Percentiles rank a stretch among this genome's conserved stretches.
phyloP scores from a whole-genome alignment of 495 filamentous ascomycete genomes.

The Daldinia grandis region DNA sequence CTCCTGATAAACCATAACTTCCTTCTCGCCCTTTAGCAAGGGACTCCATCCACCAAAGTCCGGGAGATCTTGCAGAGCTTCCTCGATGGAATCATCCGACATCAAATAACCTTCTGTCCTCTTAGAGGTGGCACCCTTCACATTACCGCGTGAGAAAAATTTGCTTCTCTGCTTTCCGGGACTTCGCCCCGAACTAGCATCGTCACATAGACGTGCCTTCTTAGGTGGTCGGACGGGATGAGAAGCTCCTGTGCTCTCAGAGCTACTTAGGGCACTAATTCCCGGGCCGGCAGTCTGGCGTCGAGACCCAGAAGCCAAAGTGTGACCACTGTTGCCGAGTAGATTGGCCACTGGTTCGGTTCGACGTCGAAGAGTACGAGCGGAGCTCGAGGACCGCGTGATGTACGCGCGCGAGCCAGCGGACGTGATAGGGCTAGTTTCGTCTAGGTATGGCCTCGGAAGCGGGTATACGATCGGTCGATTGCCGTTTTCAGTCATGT shows the following conservation, averaged over 20 bases:
- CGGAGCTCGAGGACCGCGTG: conserved; percentile 20
- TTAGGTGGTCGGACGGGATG: conserved; percentile 51
- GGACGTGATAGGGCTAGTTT: conserved; percentile 13
- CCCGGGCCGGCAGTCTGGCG: conserved; percentile 46
- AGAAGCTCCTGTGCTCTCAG: conserved; percentile 15
- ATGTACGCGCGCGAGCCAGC: conserved; percentile 33
- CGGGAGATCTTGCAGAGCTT: conserved; percentile 53
- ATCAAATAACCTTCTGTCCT: conserved; percentile 46
- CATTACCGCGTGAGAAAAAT: conserved; percentile 48
- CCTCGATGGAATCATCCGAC: conserved; percentile 59
- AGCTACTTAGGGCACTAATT: conserved; percentile 20
- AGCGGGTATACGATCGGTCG: conserved; percentile 56
- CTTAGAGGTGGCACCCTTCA: conserved; percentile 32
- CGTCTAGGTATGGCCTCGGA: conserved; percentile 58
- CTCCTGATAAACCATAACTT: conserved; percentile 43
- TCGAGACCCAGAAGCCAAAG: conserved; percentile 41
- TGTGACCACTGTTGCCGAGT: conserved; percentile 33
- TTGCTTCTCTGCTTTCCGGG: conserved; percentile 49
- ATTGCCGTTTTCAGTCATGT: conserved; percentile 42
- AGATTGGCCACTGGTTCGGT: conserved; percentile 53
- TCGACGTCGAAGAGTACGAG: conserved; percentile 47
- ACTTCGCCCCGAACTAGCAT: conserved; percentile 34
- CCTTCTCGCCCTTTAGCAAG: conserved; percentile 31
- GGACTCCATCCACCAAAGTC: conserved; percentile 46
- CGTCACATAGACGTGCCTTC: conserved; percentile 59